Percentiles rank a stretch among this genome's conserved stretches.
phyloP scores from a whole-genome alignment of 306 rosid genomes.

The Morella rubra region DNA sequence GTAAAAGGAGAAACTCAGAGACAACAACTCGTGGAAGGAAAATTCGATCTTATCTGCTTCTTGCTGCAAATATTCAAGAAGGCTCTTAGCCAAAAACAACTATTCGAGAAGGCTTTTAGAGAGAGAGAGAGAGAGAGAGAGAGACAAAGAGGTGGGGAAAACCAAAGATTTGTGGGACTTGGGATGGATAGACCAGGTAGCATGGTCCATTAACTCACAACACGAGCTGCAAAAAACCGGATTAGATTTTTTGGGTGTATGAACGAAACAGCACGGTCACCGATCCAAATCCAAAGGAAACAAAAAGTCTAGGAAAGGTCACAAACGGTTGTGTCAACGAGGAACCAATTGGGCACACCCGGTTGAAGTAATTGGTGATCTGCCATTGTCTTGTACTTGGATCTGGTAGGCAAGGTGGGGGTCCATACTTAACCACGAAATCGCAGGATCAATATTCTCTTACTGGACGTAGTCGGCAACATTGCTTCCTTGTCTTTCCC shows the following conservation, averaged over 20 bases:
- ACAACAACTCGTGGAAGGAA: no score
- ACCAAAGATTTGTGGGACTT: conserved; percentile 21
- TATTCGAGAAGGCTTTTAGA: conserved; percentile 4
- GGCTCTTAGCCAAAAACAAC: background rate
- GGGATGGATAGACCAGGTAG: conserved; percentile 32
- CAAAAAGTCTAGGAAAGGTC: conserved; percentile 41
- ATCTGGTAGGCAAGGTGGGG: conserved; percentile 45
- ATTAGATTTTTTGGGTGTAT: conserved; percentile 39
- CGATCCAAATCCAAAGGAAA: conserved; percentile 35
- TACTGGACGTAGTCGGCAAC: conserved; percentile 36
- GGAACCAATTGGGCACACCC: conserved; percentile 38
- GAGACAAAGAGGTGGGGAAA: conserved; percentile 4
- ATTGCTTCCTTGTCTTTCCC: conserved; percentile 47
- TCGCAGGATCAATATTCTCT: conserved; percentile 14
- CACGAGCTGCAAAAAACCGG: conserved; percentile 25
- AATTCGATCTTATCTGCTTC: no score
- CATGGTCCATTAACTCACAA: conserved; percentile 26
- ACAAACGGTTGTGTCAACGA: conserved; percentile 37
- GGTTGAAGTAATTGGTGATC: conserved; percentile 28
- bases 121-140: background rate
- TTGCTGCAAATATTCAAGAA: background rate
- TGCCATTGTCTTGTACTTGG: conserved; percentile 32
- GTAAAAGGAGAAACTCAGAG: background rate
- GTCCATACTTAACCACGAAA: conserved; percentile 39
- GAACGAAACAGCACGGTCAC: conserved; percentile 43